phyloP scores from a whole-genome alignment of 192 early-diverging fungal genomes.

The Rhizophlyctis rosea region DNA sequence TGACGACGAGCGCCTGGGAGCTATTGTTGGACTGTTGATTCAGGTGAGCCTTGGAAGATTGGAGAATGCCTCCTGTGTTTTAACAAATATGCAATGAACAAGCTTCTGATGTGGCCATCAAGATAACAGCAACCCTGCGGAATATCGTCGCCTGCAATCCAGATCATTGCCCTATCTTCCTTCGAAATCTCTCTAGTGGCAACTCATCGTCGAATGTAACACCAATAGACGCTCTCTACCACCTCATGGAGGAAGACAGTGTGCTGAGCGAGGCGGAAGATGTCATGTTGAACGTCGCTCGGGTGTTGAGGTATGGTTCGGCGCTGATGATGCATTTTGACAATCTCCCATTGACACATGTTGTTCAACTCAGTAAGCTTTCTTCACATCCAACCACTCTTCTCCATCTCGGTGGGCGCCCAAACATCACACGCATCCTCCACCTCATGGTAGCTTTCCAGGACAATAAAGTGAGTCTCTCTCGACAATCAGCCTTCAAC shows the following conservation, averaged over 20 bases:
- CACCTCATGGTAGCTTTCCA: constrained; percentile 31
- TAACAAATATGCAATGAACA: too few species aligned
- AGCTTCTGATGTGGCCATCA: too few species aligned
- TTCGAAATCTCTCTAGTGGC: constrained; percentile 9
- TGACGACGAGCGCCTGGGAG: constrained; percentile 4
- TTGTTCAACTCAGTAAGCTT: constrained; percentile 19
- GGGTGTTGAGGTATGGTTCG: constrained; percentile 34
- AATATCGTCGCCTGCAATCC: constrained; percentile 18
- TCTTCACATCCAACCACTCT: constrained; percentile 31
- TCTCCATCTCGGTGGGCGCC: constrained; percentile 4
- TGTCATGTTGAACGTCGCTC: constrained; percentile 29
- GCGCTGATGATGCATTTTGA: background rate
- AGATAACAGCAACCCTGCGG: constrained; percentile 34
- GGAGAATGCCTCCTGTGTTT: background rate
- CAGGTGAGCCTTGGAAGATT: constrained; percentile 11
- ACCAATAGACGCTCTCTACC: background rate
- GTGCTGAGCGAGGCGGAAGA: constrained; percentile 25
- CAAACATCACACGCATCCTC: constrained; percentile 4
- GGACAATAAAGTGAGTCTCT: constrained; percentile 29
- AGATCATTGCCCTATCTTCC: too few species aligned
- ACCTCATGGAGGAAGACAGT: background rate
- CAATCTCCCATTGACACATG: too few species aligned
- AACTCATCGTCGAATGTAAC: constrained; percentile 3
- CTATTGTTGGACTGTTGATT: constrained; percentile 24
- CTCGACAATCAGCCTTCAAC: background rate